Conservation (phyloP, 371 early-diverging fungal genomes). For the Blastocladiella emersonii region DNA sequence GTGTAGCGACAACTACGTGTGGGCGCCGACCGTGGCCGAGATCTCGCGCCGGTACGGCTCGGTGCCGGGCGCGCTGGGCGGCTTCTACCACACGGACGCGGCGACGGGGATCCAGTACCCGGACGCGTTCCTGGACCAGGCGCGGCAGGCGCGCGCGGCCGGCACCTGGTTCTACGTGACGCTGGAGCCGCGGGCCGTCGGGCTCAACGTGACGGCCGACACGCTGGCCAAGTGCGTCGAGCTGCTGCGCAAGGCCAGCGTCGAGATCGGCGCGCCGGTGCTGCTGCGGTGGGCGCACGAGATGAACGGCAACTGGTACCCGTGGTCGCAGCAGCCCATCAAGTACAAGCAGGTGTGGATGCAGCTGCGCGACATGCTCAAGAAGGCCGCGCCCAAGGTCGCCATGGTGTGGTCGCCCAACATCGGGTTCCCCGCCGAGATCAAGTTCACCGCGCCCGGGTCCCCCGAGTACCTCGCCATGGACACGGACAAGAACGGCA, state of each 20-base stretch:
- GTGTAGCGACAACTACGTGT: too few relatives aligned
- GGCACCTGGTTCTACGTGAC: background rate
- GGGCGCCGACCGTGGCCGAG: too few relatives aligned
- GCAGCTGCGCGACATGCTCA: background rate
- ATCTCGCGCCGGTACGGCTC: too few relatives aligned
- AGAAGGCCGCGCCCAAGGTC: background rate
- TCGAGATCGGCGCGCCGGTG: background rate
- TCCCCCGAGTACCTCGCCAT: background rate
- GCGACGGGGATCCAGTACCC: background rate
- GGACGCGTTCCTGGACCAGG: background rate
- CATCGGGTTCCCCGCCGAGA: background rate
- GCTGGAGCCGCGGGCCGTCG: background rate
- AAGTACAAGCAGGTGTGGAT: background rate
- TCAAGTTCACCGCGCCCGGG: background rate
- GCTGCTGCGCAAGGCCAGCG: background rate
- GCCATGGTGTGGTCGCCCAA: constrained; percentile 5
- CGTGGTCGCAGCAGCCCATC: background rate
- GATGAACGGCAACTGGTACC: constrained; percentile 14
- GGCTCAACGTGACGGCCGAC: background rate
- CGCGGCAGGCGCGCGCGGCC: background rate
- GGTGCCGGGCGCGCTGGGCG: too few relatives aligned
- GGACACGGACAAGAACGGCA: constrained; percentile 1
- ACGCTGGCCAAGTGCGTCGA: background rate
- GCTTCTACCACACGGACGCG: background rate
- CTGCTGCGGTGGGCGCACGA: background rate